Percentiles rank a stretch among this genome's conserved stretches.
Conservation (phyloP, 768 basidiomycete genomes). For the Mycena amicta region DNA sequence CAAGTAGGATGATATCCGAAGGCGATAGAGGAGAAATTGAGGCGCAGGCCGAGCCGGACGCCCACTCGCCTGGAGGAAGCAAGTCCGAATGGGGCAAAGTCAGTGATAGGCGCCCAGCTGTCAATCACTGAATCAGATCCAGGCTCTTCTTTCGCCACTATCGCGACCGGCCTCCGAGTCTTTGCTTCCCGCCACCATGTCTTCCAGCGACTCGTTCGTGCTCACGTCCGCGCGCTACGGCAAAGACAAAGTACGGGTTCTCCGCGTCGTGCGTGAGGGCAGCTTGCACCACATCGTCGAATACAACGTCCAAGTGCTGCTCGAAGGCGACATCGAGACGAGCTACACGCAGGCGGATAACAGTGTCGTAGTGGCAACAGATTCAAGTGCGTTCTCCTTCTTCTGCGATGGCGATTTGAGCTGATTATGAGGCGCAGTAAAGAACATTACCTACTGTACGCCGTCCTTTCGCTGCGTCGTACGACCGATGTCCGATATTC, state of each 20-base stretch:
- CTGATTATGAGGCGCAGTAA: conserved; percentile 42
- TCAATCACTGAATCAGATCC: too few relatives aligned
- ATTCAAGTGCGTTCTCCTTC: conserved; percentile 65
- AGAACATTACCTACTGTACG: conserved; percentile 68
- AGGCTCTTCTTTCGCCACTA: too few relatives aligned
- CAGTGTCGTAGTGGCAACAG: conserved; percentile 85
- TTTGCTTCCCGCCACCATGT: neutral
- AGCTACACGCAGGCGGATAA: conserved; percentile 93
- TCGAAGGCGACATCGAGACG: conserved; percentile 82
- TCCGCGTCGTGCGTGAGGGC: conserved; percentile 77
- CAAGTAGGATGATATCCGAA: too few relatives aligned
- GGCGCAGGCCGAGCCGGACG: too few relatives aligned
- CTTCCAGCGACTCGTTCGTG: conserved; percentile 17
- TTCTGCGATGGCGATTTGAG: neutral
- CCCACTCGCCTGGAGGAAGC: too few relatives aligned
- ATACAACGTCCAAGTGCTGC: conserved; percentile 76
- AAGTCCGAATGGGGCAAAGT: too few relatives aligned
- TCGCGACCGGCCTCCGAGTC: too few relatives aligned
- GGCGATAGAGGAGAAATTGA: too few relatives aligned
- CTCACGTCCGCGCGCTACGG: conserved; percentile 69
- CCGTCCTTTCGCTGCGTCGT: neutral
- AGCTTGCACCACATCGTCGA: conserved; percentile 76
- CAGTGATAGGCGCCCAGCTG: too few relatives aligned
- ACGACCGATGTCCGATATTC: neutral
- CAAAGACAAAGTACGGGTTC: conserved; percentile 86